These are phyloP conservation scores for Aspergillus piperis DNA, from an alignment of 2,329 filamentous ascomycete genomes.

Conservation along the genomic window DNA sequence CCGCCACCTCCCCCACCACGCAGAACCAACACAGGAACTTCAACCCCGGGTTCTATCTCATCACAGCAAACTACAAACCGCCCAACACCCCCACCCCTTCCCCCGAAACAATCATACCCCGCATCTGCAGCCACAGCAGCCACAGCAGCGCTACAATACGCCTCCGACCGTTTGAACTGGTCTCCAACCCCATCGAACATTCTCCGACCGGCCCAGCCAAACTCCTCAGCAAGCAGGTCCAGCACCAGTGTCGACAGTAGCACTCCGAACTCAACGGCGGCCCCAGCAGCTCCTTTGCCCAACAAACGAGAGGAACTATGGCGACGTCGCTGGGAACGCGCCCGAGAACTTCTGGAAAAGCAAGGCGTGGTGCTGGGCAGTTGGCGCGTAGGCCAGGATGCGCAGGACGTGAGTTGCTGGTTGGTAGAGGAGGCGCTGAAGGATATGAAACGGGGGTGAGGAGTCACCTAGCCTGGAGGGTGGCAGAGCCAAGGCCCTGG, in stretches of 20 bases:
- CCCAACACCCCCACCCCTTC: conserved; percentile 6
- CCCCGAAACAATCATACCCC: conserved; percentile 29
- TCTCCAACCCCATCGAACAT: conserved; percentile 22
- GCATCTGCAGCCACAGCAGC: conserved; percentile 18
- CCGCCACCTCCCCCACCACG: conserved; percentile 36
- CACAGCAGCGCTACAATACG: conserved; percentile 32
- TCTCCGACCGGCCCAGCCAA: conserved; percentile 27
- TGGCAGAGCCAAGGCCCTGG: no score
- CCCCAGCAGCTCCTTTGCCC: conserved; percentile 35
- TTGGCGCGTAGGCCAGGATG: conserved; percentile 51
- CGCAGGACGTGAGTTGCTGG: conserved; percentile 46
- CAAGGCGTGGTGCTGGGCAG: conserved; percentile 47
- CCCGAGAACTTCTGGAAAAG: conserved; percentile 44
- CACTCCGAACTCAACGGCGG: conserved; percentile 8
- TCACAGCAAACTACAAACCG: conserved; percentile 20
- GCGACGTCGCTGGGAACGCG: conserved; percentile 50
- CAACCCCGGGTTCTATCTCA: conserved; percentile 15
- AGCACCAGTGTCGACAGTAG: conserved; percentile 20
- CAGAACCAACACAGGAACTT: conserved; percentile 32
- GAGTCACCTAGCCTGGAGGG: no score
- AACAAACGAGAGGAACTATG: conserved; percentile 54
- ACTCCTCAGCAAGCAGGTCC: conserved; percentile 20
- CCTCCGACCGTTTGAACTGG: conserved; percentile 31
- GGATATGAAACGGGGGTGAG: conserved; percentile 14
- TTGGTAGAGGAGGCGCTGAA: conserved; percentile 45